Conservation (phyloP, 1,139 yeast species). For the Suhomyces terraborum region DNA sequence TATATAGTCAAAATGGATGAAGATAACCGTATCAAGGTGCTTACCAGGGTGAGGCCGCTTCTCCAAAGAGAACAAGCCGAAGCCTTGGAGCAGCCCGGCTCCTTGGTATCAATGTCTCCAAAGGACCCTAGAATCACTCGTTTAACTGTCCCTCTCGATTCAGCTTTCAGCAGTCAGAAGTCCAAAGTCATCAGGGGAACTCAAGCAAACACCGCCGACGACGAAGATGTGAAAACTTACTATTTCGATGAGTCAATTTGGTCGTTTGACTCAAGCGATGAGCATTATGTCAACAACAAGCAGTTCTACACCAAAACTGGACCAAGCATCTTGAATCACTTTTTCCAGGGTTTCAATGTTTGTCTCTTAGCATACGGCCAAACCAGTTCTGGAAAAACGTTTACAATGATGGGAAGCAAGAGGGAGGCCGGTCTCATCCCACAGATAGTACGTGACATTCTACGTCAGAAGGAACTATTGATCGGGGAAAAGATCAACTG, state of each 20-base stretch:
- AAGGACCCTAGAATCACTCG: conserved; percentile 23
- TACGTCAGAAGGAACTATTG: conserved; percentile 42
- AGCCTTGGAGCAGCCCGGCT: conserved; percentile 12
- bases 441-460: conserved; percentile 54
- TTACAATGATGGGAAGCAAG: conserved; percentile 68
- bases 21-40: conserved; percentile 41
- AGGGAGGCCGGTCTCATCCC: conserved; percentile 64
- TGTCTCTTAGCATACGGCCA: conserved; percentile 81
- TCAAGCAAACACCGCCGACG: conserved; percentile 13
- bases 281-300: conserved; percentile 48
- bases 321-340: conserved; percentile 58
- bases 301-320: conserved; percentile 57
- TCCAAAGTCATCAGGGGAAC: conserved; percentile 3
- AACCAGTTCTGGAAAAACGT: conserved; percentile 73
- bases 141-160: conserved; percentile 27
- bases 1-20: not conserved
- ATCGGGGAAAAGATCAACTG: conserved; percentile 48
- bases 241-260: conserved; percentile 61
- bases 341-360: conserved; percentile 69
- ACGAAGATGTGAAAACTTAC: conserved; percentile 36
- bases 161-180: conserved; percentile 15
- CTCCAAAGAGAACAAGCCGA: conserved; percentile 34
- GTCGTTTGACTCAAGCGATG: conserved; percentile 46
- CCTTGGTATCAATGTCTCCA: conserved; percentile 37
- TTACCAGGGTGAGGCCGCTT: conserved; percentile 50